A percentile compares a stretch with the other conserved stretches of the same genome.
These are phyloP conservation scores for Neonectria punicea DNA, from an alignment of 2,329 filamentous ascomycete genomes.

Conservation along the genomic window DNA sequence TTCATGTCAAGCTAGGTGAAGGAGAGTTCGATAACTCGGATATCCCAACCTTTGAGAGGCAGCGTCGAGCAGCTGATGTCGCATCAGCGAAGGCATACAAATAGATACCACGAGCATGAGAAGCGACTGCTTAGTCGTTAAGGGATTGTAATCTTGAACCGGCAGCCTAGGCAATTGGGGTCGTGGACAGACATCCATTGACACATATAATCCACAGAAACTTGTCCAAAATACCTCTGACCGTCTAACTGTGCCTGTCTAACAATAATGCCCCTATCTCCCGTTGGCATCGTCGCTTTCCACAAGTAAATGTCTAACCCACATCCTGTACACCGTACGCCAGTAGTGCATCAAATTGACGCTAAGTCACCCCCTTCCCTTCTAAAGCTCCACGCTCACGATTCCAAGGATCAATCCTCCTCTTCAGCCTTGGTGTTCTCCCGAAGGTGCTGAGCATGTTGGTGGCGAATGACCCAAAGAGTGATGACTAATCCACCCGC, in stretches of 20 bases:
- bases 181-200: constrained; percentile 27
- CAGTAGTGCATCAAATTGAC: neutral
- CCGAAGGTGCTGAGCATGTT: constrained; percentile 54
- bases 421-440: constrained; percentile 53
- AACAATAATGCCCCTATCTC: neutral
- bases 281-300: neutral
- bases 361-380: neutral
- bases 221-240: constrained; percentile 13
- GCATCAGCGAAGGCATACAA: neutral
- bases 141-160: constrained; percentile 27
- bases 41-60: neutral
- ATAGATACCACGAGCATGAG: constrained; percentile 11
- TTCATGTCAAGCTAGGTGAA: constrained; percentile 6
- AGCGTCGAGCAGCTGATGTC: neutral
- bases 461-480: constrained; percentile 74
- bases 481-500: constrained; percentile 74
- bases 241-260: neutral
- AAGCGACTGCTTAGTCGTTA: constrained; percentile 19
- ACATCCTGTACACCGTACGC: neutral
- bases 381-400: neutral
- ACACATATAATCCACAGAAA: constrained; percentile 33
- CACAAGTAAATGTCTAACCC: neutral
- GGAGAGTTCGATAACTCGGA: neutral
- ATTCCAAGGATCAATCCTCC: constrained; percentile 45
- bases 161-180: constrained; percentile 11